Evolutionary conservation across 2,329 filamentous ascomycete species (phyloP), one percentile per base, ranked within the genome.

Genomic region (Aspergillus sclerotialis): DNA sequence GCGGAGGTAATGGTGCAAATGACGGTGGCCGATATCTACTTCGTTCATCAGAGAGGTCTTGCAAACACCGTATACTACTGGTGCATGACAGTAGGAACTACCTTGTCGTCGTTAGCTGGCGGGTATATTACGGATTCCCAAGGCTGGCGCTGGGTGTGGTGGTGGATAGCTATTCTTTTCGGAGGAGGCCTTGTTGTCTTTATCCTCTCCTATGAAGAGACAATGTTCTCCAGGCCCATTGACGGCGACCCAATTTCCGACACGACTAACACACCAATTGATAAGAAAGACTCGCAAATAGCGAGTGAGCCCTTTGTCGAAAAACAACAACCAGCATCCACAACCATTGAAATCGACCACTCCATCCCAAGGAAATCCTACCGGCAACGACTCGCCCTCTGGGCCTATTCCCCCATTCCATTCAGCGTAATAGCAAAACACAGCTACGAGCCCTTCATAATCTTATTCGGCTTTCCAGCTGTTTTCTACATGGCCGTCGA

Each of bases 111-210:
- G 19, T 23, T 23, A 10, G 43, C 42, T 1, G 49, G 47, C 2
- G 56, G 55, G 2, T 58, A 44, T 26, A 46, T 67, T n/a, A 60
- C 61, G 0, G 45, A 50, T 0, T 47, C 50, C 2, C 60, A 67
- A 43, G 69, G 67, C 1, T 75, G 71, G 70, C 54, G 69, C 9
- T 73, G 67, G 67, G 56, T 65, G 1, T 73, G 61, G 60, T 71
- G 67, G 67, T 72, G 58, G 58, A 61, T 49, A 28, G 53, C 52
- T 12, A 65, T 69, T 31, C 49, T 69, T 19, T 52, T 69, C 15
- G 58, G 58, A 2, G 36, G 52, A 7, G 51, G 55, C 5, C 35
- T 70, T 1, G 3, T 70, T 3, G 38, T 61, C 9, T 60, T 71
- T 28, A 18, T 62, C 2, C 69, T 73, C 33, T 40, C 56, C 10